Evolutionary conservation across 495 filamentous ascomycete genomes (phyloP).

Genomic region (Neurospora sp.): DNA sequence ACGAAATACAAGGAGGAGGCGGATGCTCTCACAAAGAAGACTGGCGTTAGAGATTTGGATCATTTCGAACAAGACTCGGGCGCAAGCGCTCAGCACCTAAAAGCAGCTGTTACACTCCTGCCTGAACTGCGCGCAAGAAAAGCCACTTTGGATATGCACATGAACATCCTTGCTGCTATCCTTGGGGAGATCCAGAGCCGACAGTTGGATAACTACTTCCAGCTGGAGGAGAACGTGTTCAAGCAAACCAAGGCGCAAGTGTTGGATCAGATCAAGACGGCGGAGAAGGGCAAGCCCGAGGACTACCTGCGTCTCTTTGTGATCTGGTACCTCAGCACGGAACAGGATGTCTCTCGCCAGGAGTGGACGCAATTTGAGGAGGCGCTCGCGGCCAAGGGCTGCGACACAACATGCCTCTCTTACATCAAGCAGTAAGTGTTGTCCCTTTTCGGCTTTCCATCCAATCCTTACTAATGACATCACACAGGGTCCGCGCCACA

Average conservation of each 20-base stretch:
- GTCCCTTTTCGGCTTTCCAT: not conserved
- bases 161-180: slow-evolving; percentile 51
- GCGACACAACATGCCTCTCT: slow-evolving; percentile 61
- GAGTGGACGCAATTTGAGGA: slow-evolving; percentile 87
- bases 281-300: slow-evolving; percentile 66
- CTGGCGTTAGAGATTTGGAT: slow-evolving; percentile 85
- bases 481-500: slow-evolving; percentile 71
- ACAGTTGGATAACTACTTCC: slow-evolving; percentile 91
- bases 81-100: slow-evolving; percentile 85
- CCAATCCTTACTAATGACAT: slow-evolving; percentile 18
- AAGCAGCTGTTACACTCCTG: slow-evolving; percentile 84
- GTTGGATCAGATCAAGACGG: slow-evolving; percentile 73
- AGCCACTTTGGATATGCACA: slow-evolving; percentile 90
- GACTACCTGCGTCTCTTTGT: slow-evolving; percentile 92
- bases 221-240: slow-evolving; percentile 86
- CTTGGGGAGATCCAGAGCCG: slow-evolving; percentile 44
- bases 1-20: slow-evolving; percentile 94
- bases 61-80: slow-evolving; percentile 85
- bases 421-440: slow-evolving; percentile 69
- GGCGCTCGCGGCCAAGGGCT: slow-evolving; percentile 64
- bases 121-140: slow-evolving; percentile 92
- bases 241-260: slow-evolving; percentile 89
- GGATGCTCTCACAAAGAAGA: slow-evolving; percentile 87
- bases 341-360: slow-evolving; percentile 69
- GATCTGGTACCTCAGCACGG: slow-evolving; percentile 95